Base-by-base conservation (phyloP, 2,329 filamentous ascomycete genomes). In the Aspergillus fumigatus region DNA sequence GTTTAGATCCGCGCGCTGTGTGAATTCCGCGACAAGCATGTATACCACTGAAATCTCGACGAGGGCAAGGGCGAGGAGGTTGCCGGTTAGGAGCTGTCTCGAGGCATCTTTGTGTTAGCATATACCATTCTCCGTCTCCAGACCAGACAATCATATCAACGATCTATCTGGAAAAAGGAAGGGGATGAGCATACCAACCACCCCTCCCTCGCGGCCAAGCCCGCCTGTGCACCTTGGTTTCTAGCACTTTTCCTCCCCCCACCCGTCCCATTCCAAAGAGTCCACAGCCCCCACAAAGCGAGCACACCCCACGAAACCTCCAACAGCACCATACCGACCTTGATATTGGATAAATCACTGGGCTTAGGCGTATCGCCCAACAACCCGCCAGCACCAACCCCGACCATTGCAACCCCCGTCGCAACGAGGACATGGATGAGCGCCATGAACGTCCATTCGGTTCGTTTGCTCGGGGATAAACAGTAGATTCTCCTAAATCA, bases 341-440 rank as follows among this genome's bases (percentile, higher is more conserved):
- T 53, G 26, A 53, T 43, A 11, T 38, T 32, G 23, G 40, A 32
- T 27, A 48, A 21, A 35, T 53, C 43, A 25, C 26, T 48, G 29
- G 29, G 23, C 41, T 53, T 40, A 3, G 51, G 51, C 10, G 19
- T 48, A 35, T 53, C 41, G 51, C 43, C 21, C 19, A 38, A 23
- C 11, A 53, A 29, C 26, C 43, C 43, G n/a, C 40, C 51, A 2
- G 51, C 26, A 23, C 26, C 51, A 19, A 23, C 51, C 35, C 41
- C 51, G 3, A 48, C 43, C 43, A 53, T 47, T 17, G 43, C 51
- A 19, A 53, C 41, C 26, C 41, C 51, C 51, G 51, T 48, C 41
- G 43, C 43, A 8, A 53, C 51, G 43, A 53, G 51, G 17, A 48
- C 43, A 48, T 53, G 51, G 40, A 48, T 29, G 51, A 53, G 17